phyloP scores from a whole-genome alignment of 768 basidiomycete genomes.

The Termitomyces sp. region DNA sequence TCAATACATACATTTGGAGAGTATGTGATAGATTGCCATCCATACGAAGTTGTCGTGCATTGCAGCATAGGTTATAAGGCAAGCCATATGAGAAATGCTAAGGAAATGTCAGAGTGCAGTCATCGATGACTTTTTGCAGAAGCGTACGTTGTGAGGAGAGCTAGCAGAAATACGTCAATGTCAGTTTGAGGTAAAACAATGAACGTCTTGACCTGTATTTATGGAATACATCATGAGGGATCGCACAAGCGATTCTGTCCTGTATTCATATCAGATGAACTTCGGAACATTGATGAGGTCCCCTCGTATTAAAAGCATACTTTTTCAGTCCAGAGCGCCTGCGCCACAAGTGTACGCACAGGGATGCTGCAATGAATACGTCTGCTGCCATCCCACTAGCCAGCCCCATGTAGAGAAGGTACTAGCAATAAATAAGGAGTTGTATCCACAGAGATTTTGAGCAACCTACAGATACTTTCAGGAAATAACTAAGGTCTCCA shows the following conservation, averaged over 20 bases:
- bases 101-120: background rate
- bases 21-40: conserved; percentile 13
- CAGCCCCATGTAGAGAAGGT: conserved; percentile 10
- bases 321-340: conserved; percentile 5
- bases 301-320: background rate
- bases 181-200: background rate
- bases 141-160: conserved; percentile 10
- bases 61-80: conserved; percentile 12
- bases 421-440: background rate
- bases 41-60: conserved; percentile 14
- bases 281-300: background rate
- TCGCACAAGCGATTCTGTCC: conserved; percentile 4
- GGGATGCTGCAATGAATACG: conserved; percentile 5
- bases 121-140: background rate
- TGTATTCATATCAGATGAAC: background rate
- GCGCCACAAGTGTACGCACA: conserved; percentile 3
- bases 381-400: conserved; percentile 9
- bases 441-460: background rate
- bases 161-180: background rate
- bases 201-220: conserved; percentile 2
- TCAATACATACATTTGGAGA: conserved; percentile 13
- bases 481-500: background rate
- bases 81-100: conserved; percentile 6
- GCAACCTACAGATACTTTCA: background rate
- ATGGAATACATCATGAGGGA: conserved; percentile 8